Evolutionary conservation across 176 grass and related monocot genomes (phyloP).

Genomic region (Dactylis glomerata): DNA sequence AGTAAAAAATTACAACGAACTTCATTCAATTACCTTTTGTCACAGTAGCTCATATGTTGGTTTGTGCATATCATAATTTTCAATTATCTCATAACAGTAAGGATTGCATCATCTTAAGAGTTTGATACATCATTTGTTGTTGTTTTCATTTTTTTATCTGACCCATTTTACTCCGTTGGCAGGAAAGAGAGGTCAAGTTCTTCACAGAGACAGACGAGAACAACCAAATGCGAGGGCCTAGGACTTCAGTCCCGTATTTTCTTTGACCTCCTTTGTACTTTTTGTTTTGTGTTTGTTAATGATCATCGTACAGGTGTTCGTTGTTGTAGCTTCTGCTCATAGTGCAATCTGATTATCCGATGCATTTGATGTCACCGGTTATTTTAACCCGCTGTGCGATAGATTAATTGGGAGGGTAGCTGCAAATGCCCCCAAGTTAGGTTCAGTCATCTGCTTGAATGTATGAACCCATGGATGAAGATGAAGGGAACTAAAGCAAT

Average conservation of each 20-base stretch:
- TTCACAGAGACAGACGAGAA: conserved; percentile 94
- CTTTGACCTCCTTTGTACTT: conserved; percentile 32
- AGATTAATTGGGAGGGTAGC: conserved; percentile 12
- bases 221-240: conserved; percentile 67
- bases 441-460: not conserved
- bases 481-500: not conserved
- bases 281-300: not conserved
- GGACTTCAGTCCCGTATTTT: conserved; percentile 58
- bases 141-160: not conserved
- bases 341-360: conserved; percentile 12
- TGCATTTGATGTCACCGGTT: conserved; percentile 18
- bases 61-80: no score
- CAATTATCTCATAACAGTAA: no score
- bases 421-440: not conserved
- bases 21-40: not conserved
- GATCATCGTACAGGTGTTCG: conserved; percentile 5
- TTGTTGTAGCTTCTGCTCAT: conserved; percentile 37
- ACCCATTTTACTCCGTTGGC: not conserved
- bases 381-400: not conserved
- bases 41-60: not conserved
- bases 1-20: not conserved
- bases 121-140: not conserved
- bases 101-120: not conserved
- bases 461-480: not conserved
- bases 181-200: conserved; percentile 97